Base-by-base conservation (phyloP, 139 green algal genomes). In the Haematococcus lacustris region DNA sequence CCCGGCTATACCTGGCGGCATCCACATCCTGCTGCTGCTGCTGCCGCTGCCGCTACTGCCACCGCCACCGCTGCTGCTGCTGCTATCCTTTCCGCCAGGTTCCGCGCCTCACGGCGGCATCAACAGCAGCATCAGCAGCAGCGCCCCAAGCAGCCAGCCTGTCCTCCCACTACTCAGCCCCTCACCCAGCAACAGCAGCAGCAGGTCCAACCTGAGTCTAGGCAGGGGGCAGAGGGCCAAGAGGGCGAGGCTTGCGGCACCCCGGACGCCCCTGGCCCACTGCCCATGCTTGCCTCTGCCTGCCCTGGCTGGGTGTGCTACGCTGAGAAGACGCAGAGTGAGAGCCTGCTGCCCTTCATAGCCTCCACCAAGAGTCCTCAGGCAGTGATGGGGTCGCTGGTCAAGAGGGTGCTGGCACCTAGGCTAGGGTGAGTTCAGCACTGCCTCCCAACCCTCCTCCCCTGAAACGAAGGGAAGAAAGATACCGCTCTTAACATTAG, bases 261-360 rank as follows among this genome's bases (percentile, higher is more conserved):
- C 26, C 26, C 9, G 4, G 7, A 3, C 53, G 33, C 17, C 32
- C 63, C 38, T n/a, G 74, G 7, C 33, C 74, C 65, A 3, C 72
- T 97, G 51, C 93, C 93, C 7, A 84, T 97, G 87, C 78, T 98
- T 26, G 88, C 91, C 0, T 96, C 90, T 35, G 86, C 93, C 21
- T 98, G 93, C 78, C 93, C 93, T 73, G 94, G 94, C 13, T 99
- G 96, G 96, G 89, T 99, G 62, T 98, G 93, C 79, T 99, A 98
- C 74, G 95, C 94, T 21, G 95, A 99, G 77, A 99, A 99, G 83
- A 97, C 94, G 0, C 94, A 98, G 35, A 90, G 89, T 25, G 75
- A 81, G 1, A 84, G 86, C 30, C 82, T 96, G 32, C 82, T 98
- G 77, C 94, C 89, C 0, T 75, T 96, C 87, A 89, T 98, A 23